These are phyloP conservation scores for Phaseolus lunatus DNA, from an alignment of 306 rosid species.

Conservation along the genomic window DNA sequence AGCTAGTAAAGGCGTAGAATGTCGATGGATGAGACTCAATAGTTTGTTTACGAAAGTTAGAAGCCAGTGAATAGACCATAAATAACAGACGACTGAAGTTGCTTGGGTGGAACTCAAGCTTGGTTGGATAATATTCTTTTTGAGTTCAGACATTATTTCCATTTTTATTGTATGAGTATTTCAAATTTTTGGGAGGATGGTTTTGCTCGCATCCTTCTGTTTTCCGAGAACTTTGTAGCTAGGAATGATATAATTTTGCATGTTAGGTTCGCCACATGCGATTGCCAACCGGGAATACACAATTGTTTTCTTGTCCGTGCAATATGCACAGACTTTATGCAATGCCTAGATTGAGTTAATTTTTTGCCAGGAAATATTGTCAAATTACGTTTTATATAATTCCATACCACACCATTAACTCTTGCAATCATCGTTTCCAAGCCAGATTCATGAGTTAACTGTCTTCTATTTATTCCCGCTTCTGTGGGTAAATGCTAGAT, in stretches of 20 bases:
- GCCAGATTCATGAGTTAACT: neutral
- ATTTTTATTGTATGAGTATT: conserved; percentile 47
- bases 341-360: conserved; percentile 40
- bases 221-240: conserved; percentile 49
- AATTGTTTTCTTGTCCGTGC: conserved; percentile 45
- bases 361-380: conserved; percentile 2
- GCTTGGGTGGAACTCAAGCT: conserved; percentile 54
- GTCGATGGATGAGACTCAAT: conserved; percentile 26
- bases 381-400: neutral
- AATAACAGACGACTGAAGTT: conserved; percentile 60
- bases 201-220: conserved; percentile 76
- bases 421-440: neutral
- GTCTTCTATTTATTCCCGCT: neutral
- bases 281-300: conserved; percentile 44
- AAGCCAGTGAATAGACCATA: conserved; percentile 50
- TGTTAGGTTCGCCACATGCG: conserved; percentile 48
- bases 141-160: conserved; percentile 49
- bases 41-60: conserved; percentile 48
- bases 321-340: conserved; percentile 43
- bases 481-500: neutral
- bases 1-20: conserved; percentile 46
- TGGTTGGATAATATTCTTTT: conserved; percentile 55
- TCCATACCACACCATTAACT: neutral
- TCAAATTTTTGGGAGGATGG: conserved; percentile 64
- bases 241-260: conserved; percentile 59